Percentiles rank a stretch among this genome's conserved stretches.
Evolutionary conservation across 805 yeast genomes (phyloP).

Genomic region (Zygoascus biomembranicola): DNA sequence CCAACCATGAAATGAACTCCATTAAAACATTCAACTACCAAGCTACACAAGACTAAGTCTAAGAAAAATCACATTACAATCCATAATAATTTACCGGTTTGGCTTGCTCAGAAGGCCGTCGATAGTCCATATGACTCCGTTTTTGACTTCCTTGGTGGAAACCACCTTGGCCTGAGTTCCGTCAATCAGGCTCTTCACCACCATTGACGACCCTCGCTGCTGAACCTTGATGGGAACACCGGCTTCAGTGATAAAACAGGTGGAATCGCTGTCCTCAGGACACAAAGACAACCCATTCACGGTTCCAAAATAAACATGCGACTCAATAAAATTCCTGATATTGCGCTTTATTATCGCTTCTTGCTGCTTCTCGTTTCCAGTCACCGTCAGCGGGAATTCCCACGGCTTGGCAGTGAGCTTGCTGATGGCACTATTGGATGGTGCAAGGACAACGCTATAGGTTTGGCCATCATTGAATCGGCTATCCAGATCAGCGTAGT

Average conservation of each 20-base stretch:
- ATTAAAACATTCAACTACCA: background rate
- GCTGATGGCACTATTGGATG: constrained; percentile 54
- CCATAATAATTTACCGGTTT: background rate
- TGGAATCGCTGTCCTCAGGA: background rate
- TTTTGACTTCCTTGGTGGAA: constrained; percentile 17
- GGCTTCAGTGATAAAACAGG: constrained; percentile 6
- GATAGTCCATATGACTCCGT: constrained; percentile 26
- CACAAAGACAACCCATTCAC: constrained; percentile 4
- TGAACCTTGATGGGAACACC: constrained; percentile 6
- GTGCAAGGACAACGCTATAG: constrained; percentile 57
- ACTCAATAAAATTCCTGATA: constrained; percentile 47
- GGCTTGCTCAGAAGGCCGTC: constrained; percentile 12
- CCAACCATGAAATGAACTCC: background rate
- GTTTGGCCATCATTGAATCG: constrained; percentile 39
- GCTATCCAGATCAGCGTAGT: constrained; percentile 40
- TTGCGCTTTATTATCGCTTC: constrained; percentile 46
- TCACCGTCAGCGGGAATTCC: constrained; percentile 61
- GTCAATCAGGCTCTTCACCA: background rate
- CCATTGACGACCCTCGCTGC: constrained; percentile 1
- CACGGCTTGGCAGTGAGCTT: constrained; percentile 57
- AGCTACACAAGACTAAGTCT: background rate
- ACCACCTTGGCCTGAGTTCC: constrained; percentile 15
- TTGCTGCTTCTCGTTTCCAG: constrained; percentile 27
- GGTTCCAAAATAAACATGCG: constrained; percentile 45
- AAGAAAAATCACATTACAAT: background rate